A percentile compares a stretch with the other conserved stretches of the same genome.
Evolutionary conservation across 495 filamentous ascomycete species (phyloP).

Genomic region (Aspergillus kassunensis): DNA sequence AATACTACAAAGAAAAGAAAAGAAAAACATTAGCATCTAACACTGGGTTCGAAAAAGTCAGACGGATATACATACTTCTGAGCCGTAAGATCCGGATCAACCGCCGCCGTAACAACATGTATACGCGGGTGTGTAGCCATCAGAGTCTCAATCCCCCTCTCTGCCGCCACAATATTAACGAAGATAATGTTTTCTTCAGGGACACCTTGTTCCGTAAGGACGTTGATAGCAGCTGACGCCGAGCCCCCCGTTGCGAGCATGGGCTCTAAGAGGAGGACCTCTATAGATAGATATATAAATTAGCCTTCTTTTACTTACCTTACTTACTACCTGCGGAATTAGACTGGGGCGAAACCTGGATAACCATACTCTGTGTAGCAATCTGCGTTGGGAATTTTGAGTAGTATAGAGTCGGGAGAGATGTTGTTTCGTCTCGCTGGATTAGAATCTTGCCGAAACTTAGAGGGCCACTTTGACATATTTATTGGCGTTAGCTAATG

Average conservation of each 20-base stretch:
- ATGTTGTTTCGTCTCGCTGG: conserved; percentile 22
- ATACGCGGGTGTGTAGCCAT: conserved; percentile 9
- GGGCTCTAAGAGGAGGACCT: conserved; percentile 20
- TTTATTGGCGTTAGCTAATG: too few species aligned
- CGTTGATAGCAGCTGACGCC: conserved; percentile 16
- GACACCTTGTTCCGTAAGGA: conserved; percentile 10
- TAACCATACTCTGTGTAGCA: conserved; percentile 2
- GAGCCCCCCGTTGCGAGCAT: conserved; percentile 25
- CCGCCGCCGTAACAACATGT: conserved; percentile 18
- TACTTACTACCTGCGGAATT: too few species aligned
- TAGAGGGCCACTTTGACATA: conserved; percentile 8
- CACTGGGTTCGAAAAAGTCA: not conserved
- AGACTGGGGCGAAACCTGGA: not conserved
- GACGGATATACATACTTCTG: conserved; percentile 15
- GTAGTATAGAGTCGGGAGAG: conserved; percentile 15
- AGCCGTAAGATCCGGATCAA: conserved; percentile 16
- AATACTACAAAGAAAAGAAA: too few species aligned
- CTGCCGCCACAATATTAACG: conserved; percentile 18
- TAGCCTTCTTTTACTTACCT: too few species aligned
- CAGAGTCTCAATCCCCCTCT: conserved; percentile 15
- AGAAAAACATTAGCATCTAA: too few species aligned
- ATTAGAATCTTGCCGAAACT: conserved; percentile 22
- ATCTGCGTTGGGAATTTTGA: conserved; percentile 14
- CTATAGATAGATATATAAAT: not conserved
- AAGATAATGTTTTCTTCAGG: conserved; percentile 19